Evolutionary conservation across 805 yeast species (phyloP).

Genomic region (Pichia nakasei): DNA sequence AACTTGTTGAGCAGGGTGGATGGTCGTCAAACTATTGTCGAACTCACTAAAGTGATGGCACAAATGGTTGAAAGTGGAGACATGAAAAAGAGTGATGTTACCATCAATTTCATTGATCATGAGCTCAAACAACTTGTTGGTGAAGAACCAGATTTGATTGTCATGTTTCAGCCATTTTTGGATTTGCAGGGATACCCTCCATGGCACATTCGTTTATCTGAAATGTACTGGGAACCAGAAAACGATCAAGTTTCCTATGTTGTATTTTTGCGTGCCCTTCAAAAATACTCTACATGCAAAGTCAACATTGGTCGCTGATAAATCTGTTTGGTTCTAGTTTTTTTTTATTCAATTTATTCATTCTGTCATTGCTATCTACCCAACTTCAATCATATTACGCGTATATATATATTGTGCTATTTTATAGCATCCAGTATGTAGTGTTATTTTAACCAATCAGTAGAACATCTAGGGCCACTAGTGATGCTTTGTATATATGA

Average conservation of each 20-base stretch:
- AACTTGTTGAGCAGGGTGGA: constrained; percentile 65
- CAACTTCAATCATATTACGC: too few relatives aligned
- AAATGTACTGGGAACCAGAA: constrained; percentile 85
- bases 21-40: constrained; percentile 86
- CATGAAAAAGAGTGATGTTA: constrained; percentile 56
- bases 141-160: constrained; percentile 83
- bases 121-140: constrained; percentile 72
- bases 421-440: neutral
- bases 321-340: neutral
- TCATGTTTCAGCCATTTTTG: constrained; percentile 77
- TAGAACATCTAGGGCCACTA: too few relatives aligned
- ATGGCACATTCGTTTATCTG: constrained; percentile 90
- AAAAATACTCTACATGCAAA: constrained; percentile 69
- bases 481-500: too few relatives aligned
- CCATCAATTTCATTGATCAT: constrained; percentile 65
- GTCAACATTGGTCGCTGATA: constrained; percentile 60
- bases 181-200: constrained; percentile 96
- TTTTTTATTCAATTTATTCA: neutral
- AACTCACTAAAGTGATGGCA: constrained; percentile 77
- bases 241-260: constrained; percentile 74
- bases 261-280: constrained; percentile 72
- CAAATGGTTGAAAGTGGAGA: constrained; percentile 58
- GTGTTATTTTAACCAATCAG: neutral
- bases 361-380: neutral
- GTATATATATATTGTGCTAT: too few relatives aligned